Base-by-base conservation (phyloP, 2,329 filamentous ascomycete species). In the Neonectria neomacrospora region DNA sequence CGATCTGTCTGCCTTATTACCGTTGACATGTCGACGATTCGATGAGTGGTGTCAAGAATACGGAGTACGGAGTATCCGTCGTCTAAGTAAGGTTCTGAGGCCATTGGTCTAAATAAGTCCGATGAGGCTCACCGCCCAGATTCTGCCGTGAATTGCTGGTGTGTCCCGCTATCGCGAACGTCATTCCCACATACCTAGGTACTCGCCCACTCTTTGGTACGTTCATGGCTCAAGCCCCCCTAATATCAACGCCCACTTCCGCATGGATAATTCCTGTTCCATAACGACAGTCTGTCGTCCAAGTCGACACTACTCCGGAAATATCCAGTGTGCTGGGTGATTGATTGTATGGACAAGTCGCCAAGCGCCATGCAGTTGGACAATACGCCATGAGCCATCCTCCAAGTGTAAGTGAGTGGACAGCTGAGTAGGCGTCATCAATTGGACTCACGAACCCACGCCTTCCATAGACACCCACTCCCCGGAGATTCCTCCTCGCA, bases 401-500 rank as follows among this genome's bases (percentile, higher is more conserved):
- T 54, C 70, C 72, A 59, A 73, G 67, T 39, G 71, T 74, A 53
- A 72, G 66, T 53, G 45, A 72, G 66, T 53, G 45, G 50, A 39
- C 42, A 32, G 2, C 14, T 10, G 7, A 18, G 28, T 45, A 11
- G 18, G 23, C 18, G 34, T 16, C 30, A 34, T 39, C 12, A 6
- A 22, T 23, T 37, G 8, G 10, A 34, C 47, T 32, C 14, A 20
- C 12, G 1, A 37, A 20, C 59, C 63, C 23, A 65, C 39, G 14
- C 23, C 32, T 30, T 16, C n/a, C 28, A 42, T 48, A 81, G 80
- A 81, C 80, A 34, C 77, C 79, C 5, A 75, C 77, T 7, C 78
- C 80, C 20, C 74, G 78, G 63, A 75, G 78, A 6, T 81, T 82
- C 59, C 71, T 80, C 57, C 72, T 78, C 7, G 70, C 77, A 2